Evolutionary conservation across 805 yeast genomes (phyloP).

Genomic region (Yarrowia keelungensis): DNA sequence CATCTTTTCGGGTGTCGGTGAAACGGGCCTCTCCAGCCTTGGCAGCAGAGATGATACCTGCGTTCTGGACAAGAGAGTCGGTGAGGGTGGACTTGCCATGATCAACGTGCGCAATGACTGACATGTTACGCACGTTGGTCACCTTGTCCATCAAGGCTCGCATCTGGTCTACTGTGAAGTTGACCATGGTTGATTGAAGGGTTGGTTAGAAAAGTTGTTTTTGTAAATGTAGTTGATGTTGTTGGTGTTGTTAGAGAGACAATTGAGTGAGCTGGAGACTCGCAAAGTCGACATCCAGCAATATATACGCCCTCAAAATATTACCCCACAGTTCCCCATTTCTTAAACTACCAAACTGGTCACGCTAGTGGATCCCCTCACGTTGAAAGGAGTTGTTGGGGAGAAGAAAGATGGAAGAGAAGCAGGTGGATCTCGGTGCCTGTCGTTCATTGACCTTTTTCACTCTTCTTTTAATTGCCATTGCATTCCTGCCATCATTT

Average conservation of each 20-base stretch:
- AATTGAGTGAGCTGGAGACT: background rate
- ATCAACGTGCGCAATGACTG: conserved; percentile 99
- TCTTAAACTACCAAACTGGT: conserved; percentile 20
- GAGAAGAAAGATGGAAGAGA: background rate
- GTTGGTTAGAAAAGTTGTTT: background rate
- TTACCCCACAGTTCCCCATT: conserved; percentile 26
- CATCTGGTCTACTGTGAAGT: conserved; percentile 67
- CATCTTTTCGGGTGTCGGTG: conserved; percentile 99
- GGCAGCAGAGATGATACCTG: conserved; percentile 99
- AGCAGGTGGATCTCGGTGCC: no score
- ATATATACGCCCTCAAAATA: conserved; percentile 1
- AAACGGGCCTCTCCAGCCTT: conserved; percentile 99
- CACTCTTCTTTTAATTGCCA: no score
- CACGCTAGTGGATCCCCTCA: conserved; percentile 31
- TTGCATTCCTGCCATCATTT: no score
- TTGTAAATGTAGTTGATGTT: background rate
- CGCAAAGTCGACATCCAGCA: background rate
- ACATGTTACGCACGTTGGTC: conserved; percentile 99
- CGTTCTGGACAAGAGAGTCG: conserved; percentile 98
- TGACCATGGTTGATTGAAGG: conserved; percentile 45
- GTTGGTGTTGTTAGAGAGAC: conserved; percentile 3
- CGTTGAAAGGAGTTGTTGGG: conserved; percentile 2
- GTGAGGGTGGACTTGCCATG: conserved; percentile 99
- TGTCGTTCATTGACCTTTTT: no score
- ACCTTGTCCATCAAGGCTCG: conserved; percentile 99